phyloP scores from a whole-genome alignment of 2,329 filamentous ascomycete species.

The Fusarium chaquense region DNA sequence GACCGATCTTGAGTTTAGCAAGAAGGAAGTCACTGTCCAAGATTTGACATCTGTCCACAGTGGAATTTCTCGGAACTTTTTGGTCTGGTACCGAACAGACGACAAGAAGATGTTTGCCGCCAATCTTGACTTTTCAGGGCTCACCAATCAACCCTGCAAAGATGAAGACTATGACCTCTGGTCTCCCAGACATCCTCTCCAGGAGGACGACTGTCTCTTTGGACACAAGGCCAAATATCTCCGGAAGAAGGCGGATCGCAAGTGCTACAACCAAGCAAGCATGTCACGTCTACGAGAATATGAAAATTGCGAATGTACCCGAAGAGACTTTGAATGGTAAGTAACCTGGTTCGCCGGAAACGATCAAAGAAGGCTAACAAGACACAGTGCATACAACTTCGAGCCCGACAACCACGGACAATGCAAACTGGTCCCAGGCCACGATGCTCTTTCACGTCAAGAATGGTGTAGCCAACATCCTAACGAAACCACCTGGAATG shows the following conservation, averaged over 20 bases:
- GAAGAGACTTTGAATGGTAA: slow-evolving; percentile 93
- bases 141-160: slow-evolving; percentile 79
- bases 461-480: slow-evolving; percentile 71
- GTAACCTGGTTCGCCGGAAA: slow-evolving; percentile 46
- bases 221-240: slow-evolving; percentile 91
- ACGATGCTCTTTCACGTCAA: slow-evolving; percentile 66
- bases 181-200: slow-evolving; percentile 85
- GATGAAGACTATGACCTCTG: slow-evolving; percentile 82
- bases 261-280: slow-evolving; percentile 85
- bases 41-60: slow-evolving; percentile 91
- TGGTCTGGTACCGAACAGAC: slow-evolving; percentile 81
- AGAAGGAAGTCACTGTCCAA: slow-evolving; percentile 76
- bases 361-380: slow-evolving; percentile 24
- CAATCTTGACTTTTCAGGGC: slow-evolving; percentile 88
- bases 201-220: slow-evolving; percentile 86
- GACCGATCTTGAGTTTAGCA: slow-evolving; percentile 78
- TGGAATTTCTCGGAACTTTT: slow-evolving; percentile 89
- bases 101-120: slow-evolving; percentile 74
- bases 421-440: slow-evolving; percentile 81
- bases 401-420: slow-evolving; percentile 81
- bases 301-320: slow-evolving; percentile 83
- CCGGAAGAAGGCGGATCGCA: slow-evolving; percentile 82
- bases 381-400: slow-evolving; percentile 89
- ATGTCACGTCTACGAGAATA: slow-evolving; percentile 79
- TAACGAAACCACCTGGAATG: slow-evolving; percentile 80